A percentile compares a stretch with the other conserved stretches of the same genome.
Conservation (phyloP, 2,329 filamentous ascomycete species). For the Cadophora luteo-olivacea region DNA sequence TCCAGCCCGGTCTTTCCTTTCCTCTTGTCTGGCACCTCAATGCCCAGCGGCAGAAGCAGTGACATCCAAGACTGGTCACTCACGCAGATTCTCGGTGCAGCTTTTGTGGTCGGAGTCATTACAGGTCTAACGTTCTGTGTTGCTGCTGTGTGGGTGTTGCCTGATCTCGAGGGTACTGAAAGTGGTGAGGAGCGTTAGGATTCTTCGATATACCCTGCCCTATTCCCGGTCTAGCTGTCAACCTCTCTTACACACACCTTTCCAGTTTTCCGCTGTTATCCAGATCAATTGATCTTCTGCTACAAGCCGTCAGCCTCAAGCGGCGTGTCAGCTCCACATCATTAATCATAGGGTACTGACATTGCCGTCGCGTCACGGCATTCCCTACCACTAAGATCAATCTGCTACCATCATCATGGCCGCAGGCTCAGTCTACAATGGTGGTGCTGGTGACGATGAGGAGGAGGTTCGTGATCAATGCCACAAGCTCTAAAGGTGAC, state of each 20-base stretch:
- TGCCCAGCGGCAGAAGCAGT: neutral
- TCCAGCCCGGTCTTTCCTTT: neutral
- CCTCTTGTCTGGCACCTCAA: neutral
- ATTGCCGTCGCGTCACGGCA: no score
- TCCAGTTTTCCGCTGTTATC: neutral
- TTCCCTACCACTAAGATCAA: neutral
- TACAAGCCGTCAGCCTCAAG: neutral
- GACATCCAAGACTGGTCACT: conserved; percentile 15
- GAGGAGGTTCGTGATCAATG: neutral
- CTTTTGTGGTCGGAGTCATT: conserved; percentile 12
- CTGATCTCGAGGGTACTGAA: conserved; percentile 8
- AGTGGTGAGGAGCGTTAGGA: neutral
- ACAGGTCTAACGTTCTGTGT: conserved; percentile 17
- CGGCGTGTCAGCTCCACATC: neutral
- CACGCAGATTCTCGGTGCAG: conserved; percentile 14
- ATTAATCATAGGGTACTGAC: neutral
- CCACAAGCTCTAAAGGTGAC: neutral
- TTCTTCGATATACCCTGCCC: neutral
- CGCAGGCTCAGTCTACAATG: conserved; percentile 10
- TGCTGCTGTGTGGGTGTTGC: conserved; percentile 4
- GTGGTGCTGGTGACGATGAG: conserved; percentile 19
- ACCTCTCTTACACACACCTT: no score
- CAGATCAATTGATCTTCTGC: conserved; percentile 1
- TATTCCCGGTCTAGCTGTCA: no score
- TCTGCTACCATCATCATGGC: conserved; percentile 12